Percentiles rank a stretch among this genome's conserved stretches.
Conservation (phyloP, 2,329 filamentous ascomycete species). For the Paracorniculantispora psalliotae region DNA sequence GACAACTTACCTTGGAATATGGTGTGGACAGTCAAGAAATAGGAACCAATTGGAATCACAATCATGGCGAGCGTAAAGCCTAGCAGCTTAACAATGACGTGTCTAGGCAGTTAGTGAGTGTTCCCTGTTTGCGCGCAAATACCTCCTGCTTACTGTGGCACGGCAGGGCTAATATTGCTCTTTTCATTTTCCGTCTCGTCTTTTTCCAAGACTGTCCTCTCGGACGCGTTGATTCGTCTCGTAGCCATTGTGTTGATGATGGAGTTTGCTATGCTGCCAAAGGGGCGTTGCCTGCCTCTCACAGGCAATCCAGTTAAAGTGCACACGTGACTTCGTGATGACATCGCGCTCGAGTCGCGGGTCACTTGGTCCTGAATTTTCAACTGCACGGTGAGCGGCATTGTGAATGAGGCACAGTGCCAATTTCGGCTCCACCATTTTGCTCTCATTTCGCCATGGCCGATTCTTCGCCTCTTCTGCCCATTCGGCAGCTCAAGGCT, state of each 20-base stretch:
- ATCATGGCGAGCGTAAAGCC: slow-evolving; percentile 92
- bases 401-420: neutral
- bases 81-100: slow-evolving; percentile 86
- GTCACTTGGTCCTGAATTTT: slow-evolving; percentile 11
- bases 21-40: slow-evolving; percentile 73
- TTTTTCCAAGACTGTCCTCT: slow-evolving; percentile 62
- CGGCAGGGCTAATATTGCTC: slow-evolving; percentile 75
- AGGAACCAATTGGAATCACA: slow-evolving; percentile 77
- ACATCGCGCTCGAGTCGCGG: slow-evolving; percentile 9
- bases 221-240: slow-evolving; percentile 57
- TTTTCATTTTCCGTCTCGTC: slow-evolving; percentile 49
- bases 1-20: slow-evolving; percentile 65
- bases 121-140: slow-evolving; percentile 12
- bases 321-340: slow-evolving; percentile 23
- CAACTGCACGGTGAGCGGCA: slow-evolving; percentile 3
- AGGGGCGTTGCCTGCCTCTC: neutral
- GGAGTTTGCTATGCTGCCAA: slow-evolving; percentile 5
- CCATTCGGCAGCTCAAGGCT: slow-evolving; percentile 19
- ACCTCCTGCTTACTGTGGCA: slow-evolving; percentile 58
- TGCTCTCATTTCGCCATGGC: slow-evolving; percentile 12
- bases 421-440: neutral
- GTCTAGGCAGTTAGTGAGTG: slow-evolving; percentile 38
- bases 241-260: slow-evolving; percentile 56
- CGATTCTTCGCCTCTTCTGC: slow-evolving; percentile 6
- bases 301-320: slow-evolving; percentile 6